A percentile compares a stretch with the other conserved stretches of the same genome.
Evolutionary conservation across 2,329 filamentous ascomycete species (phyloP).

Genomic region (Beauveria australis): DNA sequence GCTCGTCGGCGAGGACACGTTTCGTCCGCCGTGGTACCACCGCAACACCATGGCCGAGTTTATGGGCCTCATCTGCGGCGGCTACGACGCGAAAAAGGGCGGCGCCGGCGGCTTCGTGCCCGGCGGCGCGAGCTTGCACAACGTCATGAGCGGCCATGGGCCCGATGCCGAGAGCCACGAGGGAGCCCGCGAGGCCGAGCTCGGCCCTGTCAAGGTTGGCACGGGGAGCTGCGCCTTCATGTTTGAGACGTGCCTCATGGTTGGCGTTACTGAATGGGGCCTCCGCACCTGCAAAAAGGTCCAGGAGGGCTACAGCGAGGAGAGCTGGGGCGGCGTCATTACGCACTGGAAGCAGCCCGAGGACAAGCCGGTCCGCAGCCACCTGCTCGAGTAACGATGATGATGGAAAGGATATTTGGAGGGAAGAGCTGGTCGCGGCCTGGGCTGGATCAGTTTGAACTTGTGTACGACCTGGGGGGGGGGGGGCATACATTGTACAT

Average conservation of each 20-base stretch:
- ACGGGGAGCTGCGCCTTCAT: conserved; percentile 58
- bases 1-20: conserved; percentile 61
- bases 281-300: conserved; percentile 49
- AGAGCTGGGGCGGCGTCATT: conserved; percentile 68
- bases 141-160: conserved; percentile 61
- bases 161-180: conserved; percentile 51
- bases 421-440: no score
- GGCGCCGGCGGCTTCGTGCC: conserved; percentile 46
- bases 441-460: no score
- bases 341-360: conserved; percentile 49
- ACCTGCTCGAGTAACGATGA: conserved; percentile 14
- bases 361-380: conserved; percentile 21
- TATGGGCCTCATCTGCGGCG: conserved; percentile 51
- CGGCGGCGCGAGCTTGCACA: conserved; percentile 56
- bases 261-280: conserved; percentile 66
- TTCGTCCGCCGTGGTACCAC: conserved; percentile 66
- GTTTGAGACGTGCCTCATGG: conserved; percentile 62
- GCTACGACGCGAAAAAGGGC: conserved; percentile 55
- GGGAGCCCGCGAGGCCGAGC: conserved; percentile 45
- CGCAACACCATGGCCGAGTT: conserved; percentile 61
- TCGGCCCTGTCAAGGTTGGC: conserved; percentile 50
- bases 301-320: conserved; percentile 63
- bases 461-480: neutral
- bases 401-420: neutral
- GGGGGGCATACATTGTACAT: conserved; percentile 1